phyloP scores from a whole-genome alignment of 2,329 filamentous ascomycete genomes.

The Fusarium metavorans region DNA sequence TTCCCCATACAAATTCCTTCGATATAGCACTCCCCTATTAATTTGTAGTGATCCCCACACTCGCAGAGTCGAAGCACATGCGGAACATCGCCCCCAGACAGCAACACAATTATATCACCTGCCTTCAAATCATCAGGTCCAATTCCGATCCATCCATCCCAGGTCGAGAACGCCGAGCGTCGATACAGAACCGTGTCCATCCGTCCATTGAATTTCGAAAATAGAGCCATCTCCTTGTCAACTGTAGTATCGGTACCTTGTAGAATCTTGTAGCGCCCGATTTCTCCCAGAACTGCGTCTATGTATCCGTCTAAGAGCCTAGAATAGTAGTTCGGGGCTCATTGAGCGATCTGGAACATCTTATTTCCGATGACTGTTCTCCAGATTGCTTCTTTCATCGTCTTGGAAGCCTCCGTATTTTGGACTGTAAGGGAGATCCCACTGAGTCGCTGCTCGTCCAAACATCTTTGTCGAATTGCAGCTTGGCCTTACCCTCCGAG shows the following conservation, averaged over 20 bases:
- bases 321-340: neutral
- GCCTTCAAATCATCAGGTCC: neutral
- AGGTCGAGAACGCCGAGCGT: neutral
- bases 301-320: neutral
- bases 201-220: neutral
- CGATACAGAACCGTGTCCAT: neutral
- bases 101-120: neutral
- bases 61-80: neutral
- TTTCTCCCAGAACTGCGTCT: neutral
- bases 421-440: neutral
- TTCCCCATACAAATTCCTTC: constrained; percentile 7
- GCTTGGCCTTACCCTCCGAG: neutral
- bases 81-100: neutral
- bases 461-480: neutral
- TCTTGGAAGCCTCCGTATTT: neutral
- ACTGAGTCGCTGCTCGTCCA: neutral
- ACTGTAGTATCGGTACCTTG: neutral
- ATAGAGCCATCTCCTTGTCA: neutral
- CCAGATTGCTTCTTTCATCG: constrained; percentile 6
- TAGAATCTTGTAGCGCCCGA: neutral
- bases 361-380: neutral
- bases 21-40: constrained; percentile 10
- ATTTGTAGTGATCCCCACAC: neutral
- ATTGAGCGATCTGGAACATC: neutral
- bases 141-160: neutral